phyloP scores from a whole-genome alignment of 2,329 filamentous ascomycete genomes.

The Eutypa lata region DNA sequence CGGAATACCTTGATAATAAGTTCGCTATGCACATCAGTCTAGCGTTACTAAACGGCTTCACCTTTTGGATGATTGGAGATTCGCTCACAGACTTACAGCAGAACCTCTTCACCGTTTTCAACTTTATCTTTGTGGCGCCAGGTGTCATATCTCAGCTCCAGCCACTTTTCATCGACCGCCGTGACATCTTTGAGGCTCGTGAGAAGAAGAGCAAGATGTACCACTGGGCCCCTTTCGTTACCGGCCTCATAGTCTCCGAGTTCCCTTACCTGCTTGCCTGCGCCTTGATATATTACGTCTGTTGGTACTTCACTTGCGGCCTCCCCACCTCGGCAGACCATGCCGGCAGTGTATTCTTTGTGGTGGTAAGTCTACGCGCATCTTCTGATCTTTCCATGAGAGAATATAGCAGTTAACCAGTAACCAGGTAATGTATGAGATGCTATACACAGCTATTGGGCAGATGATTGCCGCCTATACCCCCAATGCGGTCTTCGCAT shows the following conservation, averaged over 20 bases:
- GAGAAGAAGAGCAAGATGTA: constrained; percentile 80
- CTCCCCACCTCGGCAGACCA: constrained; percentile 31
- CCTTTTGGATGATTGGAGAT: no score
- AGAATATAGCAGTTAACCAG: no score
- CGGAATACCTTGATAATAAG: no score
- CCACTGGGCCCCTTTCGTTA: constrained; percentile 78
- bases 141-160: constrained; percentile 76
- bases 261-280: constrained; percentile 72
- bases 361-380: no score
- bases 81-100: constrained; percentile 11
- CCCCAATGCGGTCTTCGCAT: no score
- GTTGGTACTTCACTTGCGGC: constrained; percentile 81
- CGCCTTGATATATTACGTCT: constrained; percentile 62
- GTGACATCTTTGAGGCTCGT: constrained; percentile 75
- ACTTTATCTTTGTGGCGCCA: constrained; percentile 76
- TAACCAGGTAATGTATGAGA: no score
- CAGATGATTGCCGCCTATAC: no score
- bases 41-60: no score
- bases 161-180: constrained; percentile 56
- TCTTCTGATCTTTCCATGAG: no score
- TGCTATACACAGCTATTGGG: no score
- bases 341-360: no score
- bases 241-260: constrained; percentile 77
- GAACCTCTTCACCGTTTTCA: constrained; percentile 28
- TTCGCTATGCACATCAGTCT: no score